Base-by-base conservation (phyloP, 768 basidiomycete genomes). In the Mycena vulgaris region DNA sequence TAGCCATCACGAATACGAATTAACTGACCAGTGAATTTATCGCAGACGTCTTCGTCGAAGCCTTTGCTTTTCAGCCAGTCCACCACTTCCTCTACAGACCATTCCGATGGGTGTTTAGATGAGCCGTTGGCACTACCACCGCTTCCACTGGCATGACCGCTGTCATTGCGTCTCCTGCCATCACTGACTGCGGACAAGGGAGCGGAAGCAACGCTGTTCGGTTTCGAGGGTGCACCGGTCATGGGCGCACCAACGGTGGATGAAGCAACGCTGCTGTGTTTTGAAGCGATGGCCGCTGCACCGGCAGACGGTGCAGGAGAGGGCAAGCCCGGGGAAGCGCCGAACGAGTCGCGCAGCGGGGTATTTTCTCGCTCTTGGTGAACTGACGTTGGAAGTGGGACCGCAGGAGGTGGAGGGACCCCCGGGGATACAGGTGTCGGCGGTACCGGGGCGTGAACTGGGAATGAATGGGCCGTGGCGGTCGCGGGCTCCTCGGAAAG, bases 61-160 rank as follows among this genome's bases (percentile, higher is more conserved):
- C 94, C 94, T 82, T 93, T 95, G 37, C 81, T 82, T 77, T 88
- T 90, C 30, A 95, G 82, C 98, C 98, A 99, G 0, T 92, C 92
- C 1, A 96, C 85, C 8, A 99, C 98, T 45, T 98, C 92, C 0
- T 94, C 93, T 0, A 98, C 89, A 0, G 82, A 85, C 98, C 98
- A 99, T 63, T 94, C 92, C 0, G 87, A 86, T 1, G 94, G 88
- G 73, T 87, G 84, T 0, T 73, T 73, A 76, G 77, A 33, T 80
- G 81, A 60, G 83, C 85, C 75, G 80, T 81, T 53, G 75, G 79
- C 56, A 67, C 66, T 65, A 73, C 70, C 40, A 53, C 72, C 70
- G 49, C 69, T 71, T 51, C 59, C 59, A n/a, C 55, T 73, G 65
- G 74, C 66, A 72, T 75, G 35, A 61, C 68, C 42, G 60, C 73